Conservation (phyloP, 768 basidiomycete genomes). For the Astraeus odoratus region DNA sequence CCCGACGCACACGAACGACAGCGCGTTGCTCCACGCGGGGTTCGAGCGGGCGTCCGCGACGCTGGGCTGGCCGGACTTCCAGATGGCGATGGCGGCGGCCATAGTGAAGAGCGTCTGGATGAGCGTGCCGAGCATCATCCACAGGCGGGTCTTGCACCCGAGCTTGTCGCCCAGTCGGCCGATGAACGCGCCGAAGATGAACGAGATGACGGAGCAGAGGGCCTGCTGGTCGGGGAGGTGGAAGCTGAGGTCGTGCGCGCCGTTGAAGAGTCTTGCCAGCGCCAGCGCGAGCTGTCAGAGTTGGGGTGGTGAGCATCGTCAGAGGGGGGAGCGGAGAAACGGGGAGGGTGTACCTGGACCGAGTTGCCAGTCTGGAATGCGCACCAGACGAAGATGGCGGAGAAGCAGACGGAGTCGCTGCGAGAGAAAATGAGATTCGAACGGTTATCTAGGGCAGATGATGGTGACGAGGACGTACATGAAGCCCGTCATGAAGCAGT, state of each 20-base stretch:
- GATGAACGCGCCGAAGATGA: slow-evolving; percentile 68
- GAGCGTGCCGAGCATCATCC: slow-evolving; percentile 68
- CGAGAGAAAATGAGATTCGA: not conserved
- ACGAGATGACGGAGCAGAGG: slow-evolving; percentile 69
- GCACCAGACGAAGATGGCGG: slow-evolving; percentile 74
- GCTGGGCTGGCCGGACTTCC: slow-evolving; percentile 56
- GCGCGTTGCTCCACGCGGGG: slow-evolving; percentile 63
- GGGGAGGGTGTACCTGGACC: slow-evolving; percentile 40
- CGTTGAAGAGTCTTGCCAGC: slow-evolving; percentile 70
- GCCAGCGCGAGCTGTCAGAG: slow-evolving; percentile 62
- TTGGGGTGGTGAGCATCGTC: not conserved
- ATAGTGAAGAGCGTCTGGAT: slow-evolving; percentile 73
- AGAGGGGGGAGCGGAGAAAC: not conserved
- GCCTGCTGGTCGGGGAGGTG: slow-evolving; percentile 82
- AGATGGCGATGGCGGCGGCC: slow-evolving; percentile 62
- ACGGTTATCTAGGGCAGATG: not conserved
- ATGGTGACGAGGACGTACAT: slow-evolving; percentile 38
- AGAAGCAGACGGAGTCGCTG: slow-evolving; percentile 64
- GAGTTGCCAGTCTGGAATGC: slow-evolving; percentile 77
- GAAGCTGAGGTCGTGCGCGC: slow-evolving; percentile 48
- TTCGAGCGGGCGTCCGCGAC: slow-evolving; percentile 47
- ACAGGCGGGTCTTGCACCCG: slow-evolving; percentile 63
- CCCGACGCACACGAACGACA: slow-evolving; percentile 64
- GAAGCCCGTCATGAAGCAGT: slow-evolving; percentile 70
- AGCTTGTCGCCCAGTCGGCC: slow-evolving; percentile 83